A percentile compares a stretch with the other conserved stretches of the same genome.
These are phyloP conservation scores for Coriolopsis trogii DNA, from an alignment of 1,284 basidiomycete species.

Conservation along the genomic window DNA sequence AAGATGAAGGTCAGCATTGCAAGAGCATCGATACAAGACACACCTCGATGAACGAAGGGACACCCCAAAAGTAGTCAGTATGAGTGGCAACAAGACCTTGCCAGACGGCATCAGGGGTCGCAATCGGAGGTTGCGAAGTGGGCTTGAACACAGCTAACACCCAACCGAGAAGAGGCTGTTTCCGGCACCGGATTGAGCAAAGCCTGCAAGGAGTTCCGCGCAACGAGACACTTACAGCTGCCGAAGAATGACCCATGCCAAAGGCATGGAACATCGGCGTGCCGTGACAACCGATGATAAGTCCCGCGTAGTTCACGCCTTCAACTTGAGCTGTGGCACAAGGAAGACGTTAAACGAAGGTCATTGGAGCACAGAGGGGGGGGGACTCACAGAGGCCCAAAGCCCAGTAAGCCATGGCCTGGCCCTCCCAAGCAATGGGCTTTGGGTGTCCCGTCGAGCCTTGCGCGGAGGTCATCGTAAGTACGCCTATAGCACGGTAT, in stretches of 20 bases:
- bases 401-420: not conserved
- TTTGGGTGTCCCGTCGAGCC: conserved; percentile 7
- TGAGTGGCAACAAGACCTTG: conserved; percentile 15
- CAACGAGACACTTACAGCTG: conserved; percentile 10
- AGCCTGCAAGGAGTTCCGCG: not conserved
- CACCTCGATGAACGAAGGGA: conserved; percentile 34
- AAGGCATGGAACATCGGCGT: conserved; percentile 29
- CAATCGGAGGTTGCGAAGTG: conserved; percentile 17
- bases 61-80: conserved; percentile 23
- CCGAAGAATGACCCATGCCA: conserved; percentile 17
- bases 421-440: not conserved
- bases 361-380: not conserved
- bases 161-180: conserved; percentile 16
- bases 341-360: not conserved
- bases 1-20: not conserved
- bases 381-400: not conserved
- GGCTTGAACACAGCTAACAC: conserved; percentile 22
- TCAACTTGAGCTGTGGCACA: conserved; percentile 1
- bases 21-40: not conserved
- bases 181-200: not conserved
- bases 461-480: not conserved
- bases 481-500: no score
- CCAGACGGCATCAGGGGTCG: conserved; percentile 26
- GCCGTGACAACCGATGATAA: conserved; percentile 20
- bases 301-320: conserved; percentile 3